Conservation (phyloP, 331 rosid species). For the Arachis monticola region DNA sequence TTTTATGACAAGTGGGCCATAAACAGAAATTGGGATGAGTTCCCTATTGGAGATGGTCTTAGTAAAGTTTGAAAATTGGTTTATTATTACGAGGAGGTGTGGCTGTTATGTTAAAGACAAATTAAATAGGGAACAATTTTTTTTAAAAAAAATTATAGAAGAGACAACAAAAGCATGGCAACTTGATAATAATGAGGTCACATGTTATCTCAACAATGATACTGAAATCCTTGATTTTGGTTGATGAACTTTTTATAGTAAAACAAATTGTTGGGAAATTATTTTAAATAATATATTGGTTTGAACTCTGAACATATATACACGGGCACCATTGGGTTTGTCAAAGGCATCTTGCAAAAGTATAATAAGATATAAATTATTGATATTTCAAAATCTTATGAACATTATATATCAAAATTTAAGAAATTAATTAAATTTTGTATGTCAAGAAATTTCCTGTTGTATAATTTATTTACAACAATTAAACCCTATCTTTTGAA, state of each 20-base stretch:
- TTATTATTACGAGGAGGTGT: background rate
- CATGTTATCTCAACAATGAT: background rate
- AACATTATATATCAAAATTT: no score
- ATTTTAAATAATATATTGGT: conserved; percentile 7
- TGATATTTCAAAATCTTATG: no score
- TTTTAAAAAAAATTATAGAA: background rate
- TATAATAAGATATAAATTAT: no score
- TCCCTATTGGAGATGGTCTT: no score
- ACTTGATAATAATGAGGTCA: conserved; percentile 9
- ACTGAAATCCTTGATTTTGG: background rate
- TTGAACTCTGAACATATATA: background rate
- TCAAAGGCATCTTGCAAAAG: conserved; percentile 8
- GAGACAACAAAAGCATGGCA: conserved; percentile 33
- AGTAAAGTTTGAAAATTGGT: background rate
- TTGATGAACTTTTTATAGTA: background rate
- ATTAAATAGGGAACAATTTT: background rate
- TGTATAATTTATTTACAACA: no score
- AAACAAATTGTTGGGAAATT: background rate
- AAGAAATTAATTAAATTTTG: no score
- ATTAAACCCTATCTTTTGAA: no score
- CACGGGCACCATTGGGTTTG: conserved; percentile 18
- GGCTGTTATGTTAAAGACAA: conserved; percentile 10
- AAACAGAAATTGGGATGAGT: no score
- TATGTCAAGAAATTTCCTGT: no score
- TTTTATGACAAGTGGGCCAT: no score